Percentiles rank a stretch among this genome's conserved stretches.
These are phyloP conservation scores for Cystobasidium pallidum DNA, from an alignment of 1,284 basidiomycete species.

Conservation along the genomic window DNA sequence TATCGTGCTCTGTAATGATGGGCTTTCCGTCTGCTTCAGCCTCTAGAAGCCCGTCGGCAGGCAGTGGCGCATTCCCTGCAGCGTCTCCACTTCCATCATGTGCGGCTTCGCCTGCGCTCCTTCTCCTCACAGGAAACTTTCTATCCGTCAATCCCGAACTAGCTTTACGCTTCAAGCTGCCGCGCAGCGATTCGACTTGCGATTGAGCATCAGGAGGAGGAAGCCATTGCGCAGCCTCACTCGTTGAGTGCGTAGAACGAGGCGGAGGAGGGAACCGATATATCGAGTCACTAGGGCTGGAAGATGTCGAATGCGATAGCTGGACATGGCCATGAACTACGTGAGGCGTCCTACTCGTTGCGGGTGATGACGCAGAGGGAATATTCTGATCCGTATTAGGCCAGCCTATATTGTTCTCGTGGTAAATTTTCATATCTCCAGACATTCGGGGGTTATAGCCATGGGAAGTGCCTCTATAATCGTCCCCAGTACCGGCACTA, in stretches of 20 bases:
- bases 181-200: background rate
- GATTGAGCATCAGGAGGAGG: background rate
- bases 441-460: background rate
- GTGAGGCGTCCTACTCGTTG: background rate
- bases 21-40: too few relatives aligned
- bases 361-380: background rate
- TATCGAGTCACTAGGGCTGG: too few relatives aligned
- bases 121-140: background rate
- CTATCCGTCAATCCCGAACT: conserved; percentile 1
- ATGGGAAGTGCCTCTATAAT: too few relatives aligned
- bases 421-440: background rate
- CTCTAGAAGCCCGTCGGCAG: too few relatives aligned
- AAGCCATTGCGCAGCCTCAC: background rate
- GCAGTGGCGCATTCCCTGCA: too few relatives aligned
- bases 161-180: conserved; percentile 12
- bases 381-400: background rate
- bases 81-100: background rate
- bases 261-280: conserved; percentile 5
- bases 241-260: background rate
- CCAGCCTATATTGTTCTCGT: background rate
- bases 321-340: too few relatives aligned
- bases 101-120: background rate
- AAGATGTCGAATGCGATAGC: too few relatives aligned
- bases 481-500: background rate
- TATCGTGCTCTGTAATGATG: too few relatives aligned